These are phyloP conservation scores for Syncephalastrum contaminatum DNA, from an alignment of 371 early-diverging fungal species.

Conservation along the genomic window DNA sequence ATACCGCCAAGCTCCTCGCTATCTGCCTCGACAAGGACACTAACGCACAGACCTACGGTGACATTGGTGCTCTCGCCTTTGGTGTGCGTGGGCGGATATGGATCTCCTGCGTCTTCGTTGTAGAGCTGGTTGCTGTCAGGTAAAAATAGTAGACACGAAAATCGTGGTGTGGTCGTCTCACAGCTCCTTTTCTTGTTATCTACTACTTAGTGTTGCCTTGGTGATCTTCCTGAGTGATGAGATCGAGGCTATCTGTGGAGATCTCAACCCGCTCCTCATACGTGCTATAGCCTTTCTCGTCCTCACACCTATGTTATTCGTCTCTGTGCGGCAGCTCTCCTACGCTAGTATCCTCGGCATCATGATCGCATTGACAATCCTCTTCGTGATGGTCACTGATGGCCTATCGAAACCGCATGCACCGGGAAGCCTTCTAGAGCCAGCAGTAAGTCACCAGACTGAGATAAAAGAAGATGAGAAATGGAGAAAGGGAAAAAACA, in stretches of 20 bases:
- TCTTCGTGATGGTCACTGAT: slow-evolving; percentile 31
- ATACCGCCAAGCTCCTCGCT: slow-evolving; percentile 60
- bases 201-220: slow-evolving; percentile 29
- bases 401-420: slow-evolving; percentile 31
- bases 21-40: slow-evolving; percentile 47
- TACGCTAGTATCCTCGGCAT: slow-evolving; percentile 46
- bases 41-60: slow-evolving; percentile 57
- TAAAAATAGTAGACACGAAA: slow-evolving; percentile 6
- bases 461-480: not conserved
- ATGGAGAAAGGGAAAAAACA: not conserved
- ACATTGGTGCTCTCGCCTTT: slow-evolving; percentile 69
- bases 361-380: slow-evolving; percentile 25
- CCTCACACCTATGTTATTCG: slow-evolving; percentile 25
- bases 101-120: slow-evolving; percentile 52
- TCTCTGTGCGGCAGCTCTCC: slow-evolving; percentile 32
- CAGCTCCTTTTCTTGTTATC: not conserved
- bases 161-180: not conserved
- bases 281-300: slow-evolving; percentile 15
- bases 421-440: slow-evolving; percentile 56
- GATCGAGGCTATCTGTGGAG: slow-evolving; percentile 28
- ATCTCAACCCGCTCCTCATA: slow-evolving; percentile 7
- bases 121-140: slow-evolving; percentile 66
- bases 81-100: slow-evolving; percentile 53
- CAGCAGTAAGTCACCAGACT: slow-evolving; percentile 29
- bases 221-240: slow-evolving; percentile 39